Percentiles rank a stretch among this genome's conserved stretches.
phyloP scores from a whole-genome alignment of 192 early-diverging fungal species.

The Backusella parvicylindrica region DNA sequence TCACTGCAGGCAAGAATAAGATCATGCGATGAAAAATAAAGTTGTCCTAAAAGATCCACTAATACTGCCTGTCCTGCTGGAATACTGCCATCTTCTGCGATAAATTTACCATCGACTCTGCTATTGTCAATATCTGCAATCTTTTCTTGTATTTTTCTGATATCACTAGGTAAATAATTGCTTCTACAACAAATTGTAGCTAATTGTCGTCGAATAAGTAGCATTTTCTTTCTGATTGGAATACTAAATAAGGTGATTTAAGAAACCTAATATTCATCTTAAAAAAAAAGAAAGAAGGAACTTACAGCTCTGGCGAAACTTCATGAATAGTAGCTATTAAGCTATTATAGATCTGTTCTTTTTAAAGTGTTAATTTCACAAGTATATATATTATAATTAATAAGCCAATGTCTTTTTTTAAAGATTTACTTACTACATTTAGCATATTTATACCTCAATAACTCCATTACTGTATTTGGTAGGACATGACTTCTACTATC shows the following conservation, averaged over 20 bases:
- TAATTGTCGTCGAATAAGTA: constrained; percentile 64
- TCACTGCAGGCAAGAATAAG: constrained; percentile 62
- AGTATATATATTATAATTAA: constrained; percentile 19
- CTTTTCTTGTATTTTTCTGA: constrained; percentile 62
- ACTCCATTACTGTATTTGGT: constrained; percentile 38
- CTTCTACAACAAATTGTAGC: constrained; percentile 36
- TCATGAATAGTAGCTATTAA: constrained; percentile 55
- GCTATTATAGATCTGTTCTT: constrained; percentile 44
- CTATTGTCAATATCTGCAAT: constrained; percentile 76
- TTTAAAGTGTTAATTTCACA: background rate
- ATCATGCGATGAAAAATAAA: constrained; percentile 81
- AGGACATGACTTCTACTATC: constrained; percentile 40
- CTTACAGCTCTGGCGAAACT: constrained; percentile 65
- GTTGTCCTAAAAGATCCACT: constrained; percentile 74
- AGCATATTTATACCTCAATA: constrained; percentile 38
- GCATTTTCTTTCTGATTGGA: constrained; percentile 70
- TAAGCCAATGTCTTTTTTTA: background rate
- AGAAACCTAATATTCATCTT: background rate
- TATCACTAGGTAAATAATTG: constrained; percentile 29
- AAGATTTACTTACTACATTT: constrained; percentile 28
- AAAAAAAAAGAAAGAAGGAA: background rate
- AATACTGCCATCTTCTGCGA: constrained; percentile 62
- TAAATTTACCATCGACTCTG: constrained; percentile 79
- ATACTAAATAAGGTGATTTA: constrained; percentile 19
- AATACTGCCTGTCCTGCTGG: constrained; percentile 85